Evolutionary conservation across 2,329 filamentous ascomycete species (phyloP).

Genomic region (Venturia aucupariae): DNA sequence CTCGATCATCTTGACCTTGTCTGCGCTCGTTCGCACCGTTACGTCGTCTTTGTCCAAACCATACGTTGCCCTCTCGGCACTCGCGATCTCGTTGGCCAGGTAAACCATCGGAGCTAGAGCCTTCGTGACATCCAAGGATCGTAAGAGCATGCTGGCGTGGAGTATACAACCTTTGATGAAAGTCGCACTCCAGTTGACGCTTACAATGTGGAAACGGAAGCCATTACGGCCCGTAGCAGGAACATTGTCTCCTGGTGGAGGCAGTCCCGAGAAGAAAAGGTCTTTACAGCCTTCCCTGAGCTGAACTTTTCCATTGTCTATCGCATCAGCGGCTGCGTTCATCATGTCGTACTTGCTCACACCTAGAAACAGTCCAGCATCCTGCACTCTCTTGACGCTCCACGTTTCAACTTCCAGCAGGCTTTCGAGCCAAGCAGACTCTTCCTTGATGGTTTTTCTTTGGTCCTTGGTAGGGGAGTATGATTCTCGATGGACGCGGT

Average conservation of each 20-base stretch:
- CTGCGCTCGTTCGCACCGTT: conserved; percentile 3
- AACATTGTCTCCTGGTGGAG: conserved; percentile 16
- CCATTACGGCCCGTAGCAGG: background rate
- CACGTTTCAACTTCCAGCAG: conserved; percentile 30
- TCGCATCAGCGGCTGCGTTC: conserved; percentile 20
- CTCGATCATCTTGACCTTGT: background rate
- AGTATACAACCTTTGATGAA: conserved; percentile 27
- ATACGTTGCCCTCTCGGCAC: background rate
- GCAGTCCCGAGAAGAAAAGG: conserved; percentile 20
- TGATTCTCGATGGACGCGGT: conserved; percentile 23
- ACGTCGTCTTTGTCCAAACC: background rate
- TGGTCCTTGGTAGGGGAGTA: conserved; percentile 22
- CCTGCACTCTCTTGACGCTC: conserved; percentile 32
- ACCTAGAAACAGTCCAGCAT: conserved; percentile 31
- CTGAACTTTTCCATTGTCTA: conserved; percentile 25
- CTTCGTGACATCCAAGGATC: background rate
- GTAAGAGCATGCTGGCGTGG: background rate
- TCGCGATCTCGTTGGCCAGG: background rate
- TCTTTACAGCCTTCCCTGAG: conserved; percentile 29
- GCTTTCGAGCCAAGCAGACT: conserved; percentile 29
- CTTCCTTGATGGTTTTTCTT: conserved; percentile 26
- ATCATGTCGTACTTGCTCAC: conserved; percentile 26
- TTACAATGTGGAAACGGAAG: conserved; percentile 5
- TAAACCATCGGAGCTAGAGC: background rate
- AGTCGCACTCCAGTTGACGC: conserved; percentile 37